Evolutionary conservation across 139 green algal genomes (phyloP), one percentile per base, ranked within the genome.

Genomic region (Tetradesmus obliquus): DNA sequence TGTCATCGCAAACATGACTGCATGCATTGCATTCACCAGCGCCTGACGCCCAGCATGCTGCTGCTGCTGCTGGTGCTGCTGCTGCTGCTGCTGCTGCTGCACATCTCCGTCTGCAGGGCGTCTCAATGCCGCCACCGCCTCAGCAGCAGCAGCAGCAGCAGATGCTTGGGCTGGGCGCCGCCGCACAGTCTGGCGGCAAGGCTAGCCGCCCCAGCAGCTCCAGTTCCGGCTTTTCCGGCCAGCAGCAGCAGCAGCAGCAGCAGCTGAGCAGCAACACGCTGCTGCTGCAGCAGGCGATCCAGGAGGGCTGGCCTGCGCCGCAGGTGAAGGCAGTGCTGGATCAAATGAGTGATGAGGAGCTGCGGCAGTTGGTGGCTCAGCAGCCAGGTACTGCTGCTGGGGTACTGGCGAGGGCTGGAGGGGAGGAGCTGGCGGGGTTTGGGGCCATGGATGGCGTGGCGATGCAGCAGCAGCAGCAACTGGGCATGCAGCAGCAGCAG

Each of bases 271-370:
- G 57, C 79, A 91, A 87, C 24, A 74, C 79, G 32, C n/a, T 85
- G 74, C 57, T 91, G 88, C 88, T 91, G 76, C 88, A 91, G 79
- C 55, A 76, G 51, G 88, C 79, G 1, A 87, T 91, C 32, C 5
- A 76, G 9, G 88, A 91, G 88, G 79, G 79, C 55, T 91, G 88
- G 88, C 79, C 88, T 1, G 79, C 79, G 7, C 32, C 60, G 32
- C 88, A 87, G 10, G 79, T 91, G 4, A 86, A 91, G 66, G 58
- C 60, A 15, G 57, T 91, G 45, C 82, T 91, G 22, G 76, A 86
- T 19, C 55, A 45, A 5, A 81, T 91, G 88, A 82, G 71, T 20
- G 88, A 91, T 24, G 88, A 91, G n/a, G 88, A 91, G 79, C n/a
- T 91, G 4, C 20, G 32, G 24, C 20, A 58, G 17, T 55, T 91